Base-by-base conservation (phyloP, 805 yeast species). In the Spathaspora boniae region DNA sequence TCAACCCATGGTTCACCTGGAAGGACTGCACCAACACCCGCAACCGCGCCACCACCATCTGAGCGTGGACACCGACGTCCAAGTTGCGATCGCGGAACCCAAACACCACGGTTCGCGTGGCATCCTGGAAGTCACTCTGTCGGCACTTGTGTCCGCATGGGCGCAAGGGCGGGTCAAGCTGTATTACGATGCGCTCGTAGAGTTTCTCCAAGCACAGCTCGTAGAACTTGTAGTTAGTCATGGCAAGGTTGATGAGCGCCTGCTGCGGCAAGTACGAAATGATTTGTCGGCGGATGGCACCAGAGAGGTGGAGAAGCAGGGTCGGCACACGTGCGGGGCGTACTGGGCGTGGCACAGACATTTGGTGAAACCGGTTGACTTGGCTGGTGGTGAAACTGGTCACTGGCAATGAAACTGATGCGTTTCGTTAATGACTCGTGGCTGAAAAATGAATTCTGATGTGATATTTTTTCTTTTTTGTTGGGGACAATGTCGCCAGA, bases 141-240 rank as follows among this genome's bases (percentile, higher is more conserved):
- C 56, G 30, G 6, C 21, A 23, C 6, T 26, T 15, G 12, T 16
- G 14, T 8, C 11, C 12, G 3, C 22, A 8, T 18, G 22, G 25
- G 12, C 34, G 18, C 24, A 35, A 20, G 7, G 37, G 37, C 25
- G 47, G 36, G 21, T 38, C 23, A 33, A 15, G n/a, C 34, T 41
- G 44, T 7, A 41, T 37, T 16, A 45, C 38, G 12, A 65, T 44
- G 12, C 44, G 46, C 7, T 42, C 38, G 45, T 65, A 65, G 24
- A 65, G 44, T 30, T 56, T 45, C 15, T 37, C 30, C 29, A 54
- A 34, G 35, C 65, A 59, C 9, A 66, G 66, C 32, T 52, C 44
- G 41, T 65, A 65, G 37, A 61, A 59, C 20, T 45, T 43, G 42
- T 40, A 65, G 45, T 62, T 64, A 18, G 70, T 61, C 16, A 46